These are phyloP conservation scores for Ascochyta koolunga DNA, from an alignment of 2,329 filamentous ascomycete genomes.

Conservation along the genomic window DNA sequence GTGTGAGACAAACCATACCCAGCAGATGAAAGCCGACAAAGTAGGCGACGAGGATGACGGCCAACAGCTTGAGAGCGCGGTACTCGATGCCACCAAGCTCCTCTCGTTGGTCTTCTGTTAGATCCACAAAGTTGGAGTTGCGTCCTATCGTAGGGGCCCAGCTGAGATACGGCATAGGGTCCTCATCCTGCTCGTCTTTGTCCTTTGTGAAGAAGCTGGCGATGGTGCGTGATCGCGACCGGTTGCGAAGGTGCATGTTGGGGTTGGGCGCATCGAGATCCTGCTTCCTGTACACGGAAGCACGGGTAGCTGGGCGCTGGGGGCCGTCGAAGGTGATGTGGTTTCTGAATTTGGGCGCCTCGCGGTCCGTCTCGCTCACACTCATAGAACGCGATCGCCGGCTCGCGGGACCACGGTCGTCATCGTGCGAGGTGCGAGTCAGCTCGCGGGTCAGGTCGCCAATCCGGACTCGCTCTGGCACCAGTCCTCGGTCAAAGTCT, in stretches of 20 bases:
- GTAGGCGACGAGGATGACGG: constrained; percentile 76
- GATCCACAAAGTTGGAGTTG: constrained; percentile 88
- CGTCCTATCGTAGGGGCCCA: constrained; percentile 91
- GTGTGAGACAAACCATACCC: constrained; percentile 73
- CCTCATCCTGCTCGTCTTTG: constrained; percentile 56
- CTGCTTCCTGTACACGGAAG: constrained; percentile 39
- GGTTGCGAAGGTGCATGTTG: constrained; percentile 30
- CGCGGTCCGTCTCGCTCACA: constrained; percentile 39
- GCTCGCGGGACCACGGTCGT: constrained; percentile 18
- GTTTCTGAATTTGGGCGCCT: constrained; percentile 52
- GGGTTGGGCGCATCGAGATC: constrained; percentile 20
- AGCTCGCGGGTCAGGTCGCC: constrained; percentile 32
- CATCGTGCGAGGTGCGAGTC: constrained; percentile 32
- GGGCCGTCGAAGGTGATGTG: constrained; percentile 74
- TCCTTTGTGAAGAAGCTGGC: constrained; percentile 64
- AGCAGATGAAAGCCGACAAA: constrained; percentile 84
- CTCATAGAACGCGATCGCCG: constrained; percentile 37
- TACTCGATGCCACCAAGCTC: constrained; percentile 97
- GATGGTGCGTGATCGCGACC: constrained; percentile 58
- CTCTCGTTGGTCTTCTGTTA: constrained; percentile 89
- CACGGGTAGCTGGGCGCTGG: constrained; percentile 41
- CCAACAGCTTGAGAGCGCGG: constrained; percentile 84
- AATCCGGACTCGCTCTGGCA: constrained; percentile 65
- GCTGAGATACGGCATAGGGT: constrained; percentile 85
- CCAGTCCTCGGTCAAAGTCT: constrained; percentile 83